Evolutionary conservation across 176 grass and related monocot species (phyloP).

Genomic region (Paspalum vaginatum): DNA sequence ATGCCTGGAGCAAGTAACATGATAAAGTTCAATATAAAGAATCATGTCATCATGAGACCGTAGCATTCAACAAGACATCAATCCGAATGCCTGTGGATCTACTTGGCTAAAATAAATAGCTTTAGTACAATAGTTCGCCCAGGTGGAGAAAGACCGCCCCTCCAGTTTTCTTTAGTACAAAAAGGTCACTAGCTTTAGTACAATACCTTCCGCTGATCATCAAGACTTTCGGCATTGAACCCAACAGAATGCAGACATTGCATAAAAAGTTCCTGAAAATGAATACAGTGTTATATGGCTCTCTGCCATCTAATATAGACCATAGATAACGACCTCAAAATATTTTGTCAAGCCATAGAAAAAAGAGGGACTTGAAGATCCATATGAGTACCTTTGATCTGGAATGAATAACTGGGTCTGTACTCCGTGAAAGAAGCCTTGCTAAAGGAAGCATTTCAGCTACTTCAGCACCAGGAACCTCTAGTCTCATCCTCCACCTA

Average conservation of each 20-base stretch:
- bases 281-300: slow-evolving; percentile 44
- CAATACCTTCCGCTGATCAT: slow-evolving; percentile 91
- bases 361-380: slow-evolving; percentile 4
- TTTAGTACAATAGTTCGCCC: slow-evolving; percentile 33
- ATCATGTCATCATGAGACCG: slow-evolving; percentile 1
- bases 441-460: slow-evolving; percentile 99
- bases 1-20: slow-evolving; percentile 61
- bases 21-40: slow-evolving; percentile 33
- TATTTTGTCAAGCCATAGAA: slow-evolving; percentile 32
- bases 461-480: slow-evolving; percentile 95
- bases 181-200: slow-evolving; percentile 15
- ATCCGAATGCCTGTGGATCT: slow-evolving; percentile 21
- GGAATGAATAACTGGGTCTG: slow-evolving; percentile 88
- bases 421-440: slow-evolving; percentile 96
- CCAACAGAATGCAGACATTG: slow-evolving; percentile 87
- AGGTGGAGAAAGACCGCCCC: too few relatives aligned
- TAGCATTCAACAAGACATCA: slow-evolving; percentile 8
- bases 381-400: slow-evolving; percentile 78
- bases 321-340: slow-evolving; percentile 21
- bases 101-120: slow-evolving; percentile 31
- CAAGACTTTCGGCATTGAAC: slow-evolving; percentile 85
- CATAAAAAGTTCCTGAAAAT: slow-evolving; percentile 92
- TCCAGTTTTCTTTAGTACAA: too few relatives aligned
- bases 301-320: slow-evolving; percentile 18
- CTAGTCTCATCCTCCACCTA: slow-evolving; percentile 93